phyloP scores from a whole-genome alignment of 495 filamentous ascomycete species.

The Penicillium antarcticum region DNA sequence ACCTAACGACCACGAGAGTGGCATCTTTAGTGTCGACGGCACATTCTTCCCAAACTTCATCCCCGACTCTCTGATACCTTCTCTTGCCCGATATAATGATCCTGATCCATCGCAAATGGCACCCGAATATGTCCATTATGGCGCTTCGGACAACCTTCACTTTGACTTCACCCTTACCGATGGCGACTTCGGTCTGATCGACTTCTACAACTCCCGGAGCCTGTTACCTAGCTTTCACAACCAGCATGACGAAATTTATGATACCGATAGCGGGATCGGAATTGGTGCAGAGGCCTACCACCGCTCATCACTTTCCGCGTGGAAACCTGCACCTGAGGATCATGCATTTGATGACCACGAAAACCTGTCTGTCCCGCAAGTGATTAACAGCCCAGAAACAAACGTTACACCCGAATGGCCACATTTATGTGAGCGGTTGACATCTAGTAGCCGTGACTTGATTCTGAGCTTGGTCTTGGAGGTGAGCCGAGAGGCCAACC shows the following conservation, averaged over 20 bases:
- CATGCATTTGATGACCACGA: constrained; percentile 49
- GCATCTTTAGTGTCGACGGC: constrained; percentile 32
- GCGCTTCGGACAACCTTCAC: constrained; percentile 40
- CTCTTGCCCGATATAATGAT: constrained; percentile 26
- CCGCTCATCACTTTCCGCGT: constrained; percentile 51
- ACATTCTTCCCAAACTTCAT: constrained; percentile 36
- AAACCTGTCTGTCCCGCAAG: constrained; percentile 48
- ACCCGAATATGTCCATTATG: constrained; percentile 26
- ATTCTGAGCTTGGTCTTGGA: constrained; percentile 57
- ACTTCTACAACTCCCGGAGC: constrained; percentile 52
- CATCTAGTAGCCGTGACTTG: constrained; percentile 49
- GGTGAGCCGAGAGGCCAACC: constrained; percentile 42
- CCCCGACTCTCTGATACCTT: constrained; percentile 30
- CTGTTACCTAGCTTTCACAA: constrained; percentile 18
- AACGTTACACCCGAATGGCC: constrained; percentile 16
- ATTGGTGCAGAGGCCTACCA: constrained; percentile 38
- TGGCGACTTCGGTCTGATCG: constrained; percentile 56
- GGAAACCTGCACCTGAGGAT: constrained; percentile 49
- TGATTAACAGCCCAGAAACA: constrained; percentile 29
- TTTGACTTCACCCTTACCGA: constrained; percentile 58
- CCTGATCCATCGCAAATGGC: constrained; percentile 19
- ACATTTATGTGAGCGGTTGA: constrained; percentile 32
- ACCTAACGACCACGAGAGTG: constrained; percentile 31
- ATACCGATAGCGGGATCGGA: constrained; percentile 25
- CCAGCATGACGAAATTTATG: constrained; percentile 8